Base-by-base conservation (phyloP, 1,284 basidiomycete species). In the Cryptococcus depauperatus region DNA sequence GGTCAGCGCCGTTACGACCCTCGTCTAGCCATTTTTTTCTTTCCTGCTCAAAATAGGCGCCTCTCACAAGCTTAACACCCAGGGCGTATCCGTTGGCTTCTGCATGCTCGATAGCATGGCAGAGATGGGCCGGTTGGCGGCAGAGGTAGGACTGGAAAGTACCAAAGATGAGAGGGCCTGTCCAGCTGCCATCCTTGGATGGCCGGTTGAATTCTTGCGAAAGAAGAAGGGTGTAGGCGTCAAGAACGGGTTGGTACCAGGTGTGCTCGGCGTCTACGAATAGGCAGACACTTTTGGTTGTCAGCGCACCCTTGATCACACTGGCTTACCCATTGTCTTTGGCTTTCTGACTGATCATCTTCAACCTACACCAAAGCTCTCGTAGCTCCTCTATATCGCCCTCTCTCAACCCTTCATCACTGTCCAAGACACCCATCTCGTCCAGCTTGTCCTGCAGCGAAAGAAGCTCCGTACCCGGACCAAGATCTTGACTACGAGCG, bases 21-120 rank as follows among this genome's bases (percentile, higher is more conserved):
- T 68, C 64, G 22, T 56, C 45, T 28, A 49, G 46, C 70, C 70
- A 73, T 47, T 62, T 62, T 41, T 59, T 44, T 33, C 65, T 46
- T 65, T 96, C 93, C 45, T 83, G 77, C 2, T 81, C 77, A 58
- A 92, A 85, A 68, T 96, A 97, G 2, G 92, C 92, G 0, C 92
- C 93, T 21, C 93, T 81, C 27, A 97, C 92, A 46, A 97, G 83
- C 72, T 97, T 97, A 52, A 92, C 81, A 14, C 92, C 92, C 2
- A 97, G 77, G 0, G 84, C 76, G 66, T 90, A 96, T 35, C 78
- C 76, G 56, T 82, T 74, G 37, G 66, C 68, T 51, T 79, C 75
- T 7, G 92, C 84, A 45, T 86, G 81, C n/a, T 72, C 71, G 37
- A 92, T 70, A 27, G 81, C 78, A 25, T 78, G 77, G 0, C 72